Evolutionary conservation across 1,284 basidiomycete species (phyloP).

Genomic region (Omphalotus olearius): DNA sequence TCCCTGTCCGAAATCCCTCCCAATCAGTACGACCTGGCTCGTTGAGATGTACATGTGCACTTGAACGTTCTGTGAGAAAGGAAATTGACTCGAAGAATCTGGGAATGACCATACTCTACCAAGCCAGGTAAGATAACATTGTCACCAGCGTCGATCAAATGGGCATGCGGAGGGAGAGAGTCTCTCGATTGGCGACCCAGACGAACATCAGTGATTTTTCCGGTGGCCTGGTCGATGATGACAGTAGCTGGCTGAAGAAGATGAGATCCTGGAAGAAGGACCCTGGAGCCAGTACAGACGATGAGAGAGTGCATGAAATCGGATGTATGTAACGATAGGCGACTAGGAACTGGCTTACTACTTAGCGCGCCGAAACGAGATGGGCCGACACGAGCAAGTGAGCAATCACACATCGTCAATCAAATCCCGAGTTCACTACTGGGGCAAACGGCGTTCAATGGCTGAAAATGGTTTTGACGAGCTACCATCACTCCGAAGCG

Average conservation of each 20-base stretch:
- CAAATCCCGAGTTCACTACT: too few species aligned
- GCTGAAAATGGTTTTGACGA: too few species aligned
- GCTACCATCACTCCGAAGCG: too few species aligned
- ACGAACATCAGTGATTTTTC: conserved; percentile 63
- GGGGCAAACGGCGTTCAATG: too few species aligned
- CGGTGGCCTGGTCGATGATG: conserved; percentile 55
- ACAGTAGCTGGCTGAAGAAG: conserved; percentile 67
- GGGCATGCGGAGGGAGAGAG: conserved; percentile 31
- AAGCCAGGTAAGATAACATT: conserved; percentile 77
- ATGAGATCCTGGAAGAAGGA: conserved; percentile 53
- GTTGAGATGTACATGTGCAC: conserved; percentile 90
- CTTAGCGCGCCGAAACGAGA: too few species aligned
- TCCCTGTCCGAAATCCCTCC: conserved; percentile 94
- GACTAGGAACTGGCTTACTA: too few species aligned
- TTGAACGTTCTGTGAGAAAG: conserved; percentile 25
- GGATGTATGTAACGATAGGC: too few species aligned
- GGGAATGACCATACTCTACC: conserved; percentile 64
- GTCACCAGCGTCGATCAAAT: conserved; percentile 62
- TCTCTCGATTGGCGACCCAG: conserved; percentile 25
- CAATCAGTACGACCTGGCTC: conserved; percentile 89
- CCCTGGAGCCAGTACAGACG: conserved; percentile 45
- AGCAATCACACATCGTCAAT: too few species aligned
- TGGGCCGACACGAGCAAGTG: too few species aligned
- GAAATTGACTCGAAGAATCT: not conserved
- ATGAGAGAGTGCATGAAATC: conserved; percentile 13